These are phyloP conservation scores for Isoetes taiwanensis DNA, from an alignment of 75 land plant genomes.

Conservation along the genomic window DNA sequence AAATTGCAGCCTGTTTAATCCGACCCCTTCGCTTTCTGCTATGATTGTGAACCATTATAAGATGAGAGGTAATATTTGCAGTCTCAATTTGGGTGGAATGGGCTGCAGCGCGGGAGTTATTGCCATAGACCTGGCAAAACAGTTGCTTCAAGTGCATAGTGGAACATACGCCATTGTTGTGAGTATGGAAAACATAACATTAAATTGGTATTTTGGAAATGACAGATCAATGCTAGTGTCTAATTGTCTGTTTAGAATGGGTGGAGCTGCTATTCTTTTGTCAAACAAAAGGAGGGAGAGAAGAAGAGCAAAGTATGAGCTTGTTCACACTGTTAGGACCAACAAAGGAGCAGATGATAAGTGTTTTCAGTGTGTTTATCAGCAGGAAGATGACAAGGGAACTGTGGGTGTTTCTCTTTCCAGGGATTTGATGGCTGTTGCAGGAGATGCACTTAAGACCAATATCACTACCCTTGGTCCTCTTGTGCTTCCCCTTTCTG, in stretches of 20 bases:
- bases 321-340: slow-evolving; percentile 32
- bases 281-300: slow-evolving; percentile 20
- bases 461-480: slow-evolving; percentile 30
- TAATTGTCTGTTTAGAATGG: slow-evolving; percentile 47
- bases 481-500: slow-evolving; percentile 26
- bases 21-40: slow-evolving; percentile 34
- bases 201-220: slow-evolving; percentile 65
- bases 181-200: slow-evolving; percentile 69
- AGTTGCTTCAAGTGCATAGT: slow-evolving; percentile 49
- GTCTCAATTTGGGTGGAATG: slow-evolving; percentile 36
- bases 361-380: slow-evolving; percentile 27
- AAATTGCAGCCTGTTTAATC: slow-evolving; percentile 39
- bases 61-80: slow-evolving; percentile 30
- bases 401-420: slow-evolving; percentile 35
- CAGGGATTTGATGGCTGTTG: slow-evolving; percentile 34
- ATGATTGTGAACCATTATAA: slow-evolving; percentile 35
- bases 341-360: slow-evolving; percentile 38
- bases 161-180: slow-evolving; percentile 58
- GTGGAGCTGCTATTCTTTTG: slow-evolving; percentile 35
- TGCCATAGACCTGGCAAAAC: slow-evolving; percentile 36
- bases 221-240: slow-evolving; percentile 34
- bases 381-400: slow-evolving; percentile 43
- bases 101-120: slow-evolving; percentile 39
- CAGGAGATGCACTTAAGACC: slow-evolving; percentile 29
- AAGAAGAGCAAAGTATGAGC: slow-evolving; percentile 35